Percentiles rank a stretch among this genome's conserved stretches.
These are phyloP conservation scores for Protomyces lactucae-debilis DNA, from an alignment of 1,139 yeast species.

Conservation along the genomic window DNA sequence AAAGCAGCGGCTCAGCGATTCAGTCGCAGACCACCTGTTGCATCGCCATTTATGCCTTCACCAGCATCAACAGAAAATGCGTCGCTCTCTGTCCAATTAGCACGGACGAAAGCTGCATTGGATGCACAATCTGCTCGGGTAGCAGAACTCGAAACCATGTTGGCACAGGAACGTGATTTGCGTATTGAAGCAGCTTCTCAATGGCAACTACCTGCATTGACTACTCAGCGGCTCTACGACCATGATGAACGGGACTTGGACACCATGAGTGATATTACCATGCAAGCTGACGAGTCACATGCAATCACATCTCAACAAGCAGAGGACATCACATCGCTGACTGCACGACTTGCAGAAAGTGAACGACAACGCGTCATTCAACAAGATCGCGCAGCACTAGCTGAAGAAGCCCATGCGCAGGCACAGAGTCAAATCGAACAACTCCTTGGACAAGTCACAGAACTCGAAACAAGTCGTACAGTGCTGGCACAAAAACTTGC, in stretches of 20 bases:
- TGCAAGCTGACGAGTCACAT: neutral
- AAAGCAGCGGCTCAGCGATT: neutral
- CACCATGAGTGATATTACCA: neutral
- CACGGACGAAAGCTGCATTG: neutral
- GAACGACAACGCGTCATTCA: neutral
- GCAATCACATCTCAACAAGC: neutral
- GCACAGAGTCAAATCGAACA: neutral
- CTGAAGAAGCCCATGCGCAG: neutral
- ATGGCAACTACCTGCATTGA: neutral
- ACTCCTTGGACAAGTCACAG: constrained; percentile 4
- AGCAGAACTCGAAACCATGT: constrained; percentile 4
- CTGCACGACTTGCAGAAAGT: constrained; percentile 2
- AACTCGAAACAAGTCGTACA: neutral
- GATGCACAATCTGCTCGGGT: constrained; percentile 16
- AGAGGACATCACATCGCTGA: neutral
- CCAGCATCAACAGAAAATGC: neutral
- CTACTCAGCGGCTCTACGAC: neutral
- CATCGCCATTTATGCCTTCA: constrained; percentile 1
- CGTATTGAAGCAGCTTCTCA: constrained; percentile 8
- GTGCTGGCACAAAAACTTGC: neutral
- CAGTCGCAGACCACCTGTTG: neutral
- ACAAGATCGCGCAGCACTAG: neutral
- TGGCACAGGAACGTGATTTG: constrained; percentile 12
- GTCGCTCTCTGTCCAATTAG: constrained; percentile 10
- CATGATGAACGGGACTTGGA: neutral